Conservation (phyloP, 805 yeast species). For the Suhomyces prunicola region DNA sequence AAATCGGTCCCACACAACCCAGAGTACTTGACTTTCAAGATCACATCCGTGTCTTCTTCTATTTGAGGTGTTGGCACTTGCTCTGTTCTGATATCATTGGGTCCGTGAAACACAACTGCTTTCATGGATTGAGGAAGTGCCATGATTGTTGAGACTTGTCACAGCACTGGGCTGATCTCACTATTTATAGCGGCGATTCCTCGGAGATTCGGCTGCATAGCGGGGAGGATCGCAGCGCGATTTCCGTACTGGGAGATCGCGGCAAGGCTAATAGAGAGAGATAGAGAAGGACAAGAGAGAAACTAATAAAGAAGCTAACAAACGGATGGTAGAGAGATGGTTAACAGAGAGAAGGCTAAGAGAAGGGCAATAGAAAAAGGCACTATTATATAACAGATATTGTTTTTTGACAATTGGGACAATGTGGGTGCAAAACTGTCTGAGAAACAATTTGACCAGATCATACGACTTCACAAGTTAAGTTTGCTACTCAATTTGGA, state of each 20-base stretch:
- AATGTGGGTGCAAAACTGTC: neutral
- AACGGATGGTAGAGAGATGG: too few species aligned
- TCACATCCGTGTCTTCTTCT: conserved; percentile 38
- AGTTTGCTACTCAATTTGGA: too few species aligned
- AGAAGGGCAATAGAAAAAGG: neutral
- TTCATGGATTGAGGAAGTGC: conserved; percentile 33
- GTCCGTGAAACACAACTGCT: conserved; percentile 49
- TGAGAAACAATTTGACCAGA: neutral
- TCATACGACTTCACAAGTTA: neutral
- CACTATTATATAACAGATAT: too few species aligned
- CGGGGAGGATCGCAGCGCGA: neutral
- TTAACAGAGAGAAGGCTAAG: too few species aligned
- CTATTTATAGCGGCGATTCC: neutral
- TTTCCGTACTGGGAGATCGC: neutral
- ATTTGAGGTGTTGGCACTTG: conserved; percentile 40
- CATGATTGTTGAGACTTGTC: neutral
- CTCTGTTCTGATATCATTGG: conserved; percentile 38
- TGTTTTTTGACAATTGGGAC: too few species aligned
- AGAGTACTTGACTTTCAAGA: conserved; percentile 45
- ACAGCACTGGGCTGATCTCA: neutral
- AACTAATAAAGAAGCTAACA: neutral
- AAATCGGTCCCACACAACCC: conserved; percentile 57
- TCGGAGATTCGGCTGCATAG: neutral
- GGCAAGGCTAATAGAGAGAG: neutral
- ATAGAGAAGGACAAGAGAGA: neutral